These are phyloP conservation scores for Trichoderma lentiforme DNA, from an alignment of 2,329 filamentous ascomycete genomes.

Conservation along the genomic window DNA sequence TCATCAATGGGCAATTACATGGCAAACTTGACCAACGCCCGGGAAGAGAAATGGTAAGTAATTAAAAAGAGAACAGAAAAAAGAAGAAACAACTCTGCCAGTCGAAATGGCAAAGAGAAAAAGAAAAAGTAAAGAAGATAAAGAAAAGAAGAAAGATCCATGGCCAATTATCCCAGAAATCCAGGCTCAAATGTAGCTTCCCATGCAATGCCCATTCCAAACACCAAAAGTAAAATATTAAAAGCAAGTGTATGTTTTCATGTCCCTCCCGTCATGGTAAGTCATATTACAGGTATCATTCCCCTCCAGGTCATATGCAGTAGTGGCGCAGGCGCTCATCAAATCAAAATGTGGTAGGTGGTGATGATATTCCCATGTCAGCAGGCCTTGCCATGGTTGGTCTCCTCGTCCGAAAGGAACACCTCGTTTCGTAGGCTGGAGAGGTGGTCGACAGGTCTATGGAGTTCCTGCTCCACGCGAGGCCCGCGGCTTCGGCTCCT, in stretches of 20 bases:
- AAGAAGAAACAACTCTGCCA: neutral
- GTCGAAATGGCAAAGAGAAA: neutral
- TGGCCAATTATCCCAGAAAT: neutral
- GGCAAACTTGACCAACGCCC: neutral
- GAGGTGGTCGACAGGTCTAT: conserved; percentile 28
- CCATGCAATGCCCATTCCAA: neutral
- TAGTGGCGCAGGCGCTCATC: neutral
- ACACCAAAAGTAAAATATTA: neutral
- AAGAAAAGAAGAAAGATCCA: neutral
- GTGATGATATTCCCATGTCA: neutral
- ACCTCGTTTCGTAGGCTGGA: conserved; percentile 37
- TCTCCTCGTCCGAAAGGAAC: conserved; percentile 24
- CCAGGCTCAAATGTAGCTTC: neutral
- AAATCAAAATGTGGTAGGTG: neutral
- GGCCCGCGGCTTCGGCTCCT: conserved; percentile 38
- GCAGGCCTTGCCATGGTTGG: neutral
- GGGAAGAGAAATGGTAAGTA: neutral
- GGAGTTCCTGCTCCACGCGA: conserved; percentile 30
- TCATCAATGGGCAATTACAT: neutral
- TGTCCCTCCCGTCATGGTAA: neutral
- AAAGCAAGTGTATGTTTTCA: neutral
- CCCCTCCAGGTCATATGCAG: neutral
- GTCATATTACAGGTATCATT: conserved; percentile 12
- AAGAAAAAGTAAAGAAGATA: neutral
- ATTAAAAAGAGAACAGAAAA: neutral